Percentiles rank a stretch among this genome's conserved stretches.
phyloP scores from a whole-genome alignment of 106 monocot genomes.

The Apostasia shenzhenica region DNA sequence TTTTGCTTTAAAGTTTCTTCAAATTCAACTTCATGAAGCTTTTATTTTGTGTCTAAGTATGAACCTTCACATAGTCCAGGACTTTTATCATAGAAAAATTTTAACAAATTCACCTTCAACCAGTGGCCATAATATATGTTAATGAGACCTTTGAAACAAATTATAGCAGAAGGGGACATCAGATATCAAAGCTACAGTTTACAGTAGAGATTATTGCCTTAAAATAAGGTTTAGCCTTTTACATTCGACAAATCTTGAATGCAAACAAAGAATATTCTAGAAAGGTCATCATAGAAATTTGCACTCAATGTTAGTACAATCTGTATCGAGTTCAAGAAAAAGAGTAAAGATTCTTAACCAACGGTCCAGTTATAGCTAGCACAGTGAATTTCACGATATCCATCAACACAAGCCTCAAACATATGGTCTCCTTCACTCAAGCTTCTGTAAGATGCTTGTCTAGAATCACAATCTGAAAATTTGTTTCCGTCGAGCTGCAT shows the following conservation, averaged over 20 bases:
- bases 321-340: conserved; percentile 3
- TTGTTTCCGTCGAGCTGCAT: conserved; percentile 62
- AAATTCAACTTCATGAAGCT: too few species aligned
- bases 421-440: conserved; percentile 70
- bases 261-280: neutral
- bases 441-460: conserved; percentile 38
- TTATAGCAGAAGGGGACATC: too few species aligned
- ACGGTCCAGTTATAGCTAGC: conserved; percentile 65
- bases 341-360: conserved; percentile 46
- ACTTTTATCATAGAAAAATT: too few species aligned
- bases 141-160: too few species aligned
- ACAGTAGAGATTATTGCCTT: neutral
- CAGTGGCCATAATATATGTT: too few species aligned
- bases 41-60: too few species aligned
- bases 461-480: conserved; percentile 36
- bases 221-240: neutral
- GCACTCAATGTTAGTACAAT: neutral
- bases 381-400: conserved; percentile 40
- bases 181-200: neutral
- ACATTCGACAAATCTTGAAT: neutral
- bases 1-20: too few species aligned
- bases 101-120: too few species aligned
- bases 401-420: conserved; percentile 62
- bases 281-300: neutral
- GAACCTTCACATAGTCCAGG: too few species aligned